Percentiles rank a stretch among this genome's conserved stretches.
These are phyloP conservation scores for Aegilops tauschii DNA, from an alignment of 176 grass and related monocot genomes.

Conservation along the genomic window DNA sequence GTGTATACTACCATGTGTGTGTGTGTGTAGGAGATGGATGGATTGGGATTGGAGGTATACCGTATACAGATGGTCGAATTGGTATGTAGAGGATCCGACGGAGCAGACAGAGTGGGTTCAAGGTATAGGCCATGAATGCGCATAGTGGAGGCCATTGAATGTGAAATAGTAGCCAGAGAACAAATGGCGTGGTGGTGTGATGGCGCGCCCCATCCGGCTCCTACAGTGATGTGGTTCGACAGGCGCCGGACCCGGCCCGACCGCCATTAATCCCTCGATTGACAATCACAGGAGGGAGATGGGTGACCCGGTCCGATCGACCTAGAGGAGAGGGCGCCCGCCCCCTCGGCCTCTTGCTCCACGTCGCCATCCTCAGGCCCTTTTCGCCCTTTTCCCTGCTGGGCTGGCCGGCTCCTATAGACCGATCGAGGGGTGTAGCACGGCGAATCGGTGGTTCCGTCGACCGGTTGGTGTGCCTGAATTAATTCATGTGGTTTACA, in stretches of 20 bases:
- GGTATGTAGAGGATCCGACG: constrained; percentile 40
- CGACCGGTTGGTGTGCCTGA: neutral
- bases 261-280: neutral
- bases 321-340: neutral
- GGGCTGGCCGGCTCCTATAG: neutral
- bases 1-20: too few species aligned
- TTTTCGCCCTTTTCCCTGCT: neutral
- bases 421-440: neutral
- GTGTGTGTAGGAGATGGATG: too few species aligned
- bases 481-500: constrained; percentile 16
- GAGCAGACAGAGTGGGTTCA: constrained; percentile 68
- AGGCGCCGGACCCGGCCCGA: neutral
- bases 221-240: constrained; percentile 58
- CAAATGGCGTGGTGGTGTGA: constrained; percentile 31
- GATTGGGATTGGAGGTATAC: neutral
- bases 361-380: neutral
- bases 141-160: constrained; percentile 64
- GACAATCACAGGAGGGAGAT: neutral
- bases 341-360: neutral
- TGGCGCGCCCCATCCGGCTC: constrained; percentile 11
- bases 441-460: neutral
- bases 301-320: neutral
- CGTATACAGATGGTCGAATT: neutral
- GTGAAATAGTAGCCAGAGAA: constrained; percentile 75
- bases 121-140: constrained; percentile 67